Evolutionary conservation across 495 filamentous ascomycete species (phyloP).

Genomic region (Opeltia flavorubescens): DNA sequence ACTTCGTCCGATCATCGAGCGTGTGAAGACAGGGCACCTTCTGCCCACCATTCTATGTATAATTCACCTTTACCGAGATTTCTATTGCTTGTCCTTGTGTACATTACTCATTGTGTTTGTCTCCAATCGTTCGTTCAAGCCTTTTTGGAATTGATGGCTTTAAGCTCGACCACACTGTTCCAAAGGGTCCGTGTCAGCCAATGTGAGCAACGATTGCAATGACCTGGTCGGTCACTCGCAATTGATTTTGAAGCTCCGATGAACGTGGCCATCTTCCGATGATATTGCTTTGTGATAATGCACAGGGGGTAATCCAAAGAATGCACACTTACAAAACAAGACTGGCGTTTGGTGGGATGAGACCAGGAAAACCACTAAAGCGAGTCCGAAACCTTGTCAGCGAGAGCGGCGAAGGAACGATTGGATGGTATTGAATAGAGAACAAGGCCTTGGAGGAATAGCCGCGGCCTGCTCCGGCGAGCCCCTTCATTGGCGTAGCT

Average conservation of each 20-base stretch:
- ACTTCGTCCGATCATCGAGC: not conserved
- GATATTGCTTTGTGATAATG: too few relatives aligned
- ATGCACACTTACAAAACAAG: conserved; percentile 40
- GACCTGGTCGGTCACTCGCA: too few relatives aligned
- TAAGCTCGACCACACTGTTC: conserved; percentile 34
- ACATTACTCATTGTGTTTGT: not conserved
- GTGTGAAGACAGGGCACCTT: not conserved
- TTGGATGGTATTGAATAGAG: not conserved
- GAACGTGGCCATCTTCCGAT: too few relatives aligned
- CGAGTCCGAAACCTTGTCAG: conserved; percentile 9
- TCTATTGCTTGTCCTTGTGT: not conserved
- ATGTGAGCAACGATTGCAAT: too few relatives aligned
- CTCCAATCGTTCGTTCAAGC: too few relatives aligned
- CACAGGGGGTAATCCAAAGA: too few relatives aligned
- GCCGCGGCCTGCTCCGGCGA: not conserved
- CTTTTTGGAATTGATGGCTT: conserved; percentile 27
- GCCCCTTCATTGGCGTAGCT: conserved; percentile 13
- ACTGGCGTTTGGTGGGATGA: conserved; percentile 36
- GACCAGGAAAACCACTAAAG: conserved; percentile 48
- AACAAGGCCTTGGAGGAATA: not conserved
- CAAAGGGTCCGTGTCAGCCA: not conserved
- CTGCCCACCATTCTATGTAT: not conserved
- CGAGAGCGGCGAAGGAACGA: not conserved
- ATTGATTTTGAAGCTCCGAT: too few relatives aligned
- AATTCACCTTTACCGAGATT: not conserved